Evolutionary conservation across 352 stramenopile genomes (phyloP).

Genomic region (Globisporangium paroecandrum): DNA sequence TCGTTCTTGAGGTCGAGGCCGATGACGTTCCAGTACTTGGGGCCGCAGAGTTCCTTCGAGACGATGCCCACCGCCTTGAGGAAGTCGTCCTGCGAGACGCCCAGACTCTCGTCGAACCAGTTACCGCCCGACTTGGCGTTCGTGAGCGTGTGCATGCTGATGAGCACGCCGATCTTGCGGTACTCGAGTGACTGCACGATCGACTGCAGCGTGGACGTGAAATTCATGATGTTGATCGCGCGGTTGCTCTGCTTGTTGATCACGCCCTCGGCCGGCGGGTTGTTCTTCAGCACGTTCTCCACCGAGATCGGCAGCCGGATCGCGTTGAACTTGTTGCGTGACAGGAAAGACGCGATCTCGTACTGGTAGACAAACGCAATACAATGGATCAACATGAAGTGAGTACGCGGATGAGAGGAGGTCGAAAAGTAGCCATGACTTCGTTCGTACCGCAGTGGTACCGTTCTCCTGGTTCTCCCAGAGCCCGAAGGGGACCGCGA

Average conservation of each 20-base stretch:
- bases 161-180: slow-evolving; percentile 68
- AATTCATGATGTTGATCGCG: slow-evolving; percentile 65
- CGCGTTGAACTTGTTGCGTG: slow-evolving; percentile 83
- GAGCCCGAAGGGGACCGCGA: slow-evolving; percentile 65
- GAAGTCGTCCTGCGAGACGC: slow-evolving; percentile 56
- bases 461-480: slow-evolving; percentile 77
- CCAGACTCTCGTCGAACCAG: slow-evolving; percentile 56
- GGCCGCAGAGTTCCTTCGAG: slow-evolving; percentile 52
- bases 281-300: slow-evolving; percentile 71
- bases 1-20: slow-evolving; percentile 84
- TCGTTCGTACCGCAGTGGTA: slow-evolving; percentile 47
- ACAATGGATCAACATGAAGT: background rate
- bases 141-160: slow-evolving; percentile 71
- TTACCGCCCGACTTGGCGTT: slow-evolving; percentile 52
- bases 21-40: slow-evolving; percentile 81
- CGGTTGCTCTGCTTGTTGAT: slow-evolving; percentile 72
- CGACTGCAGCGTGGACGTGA: slow-evolving; percentile 68
- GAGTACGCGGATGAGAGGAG: background rate
- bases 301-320: slow-evolving; percentile 66
- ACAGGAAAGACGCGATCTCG: slow-evolving; percentile 70
- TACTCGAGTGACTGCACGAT: slow-evolving; percentile 66
- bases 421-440: background rate
- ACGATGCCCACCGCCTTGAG: slow-evolving; percentile 52
- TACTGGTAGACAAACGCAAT: slow-evolving; percentile 31
- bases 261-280: slow-evolving; percentile 44